A percentile compares a stretch with the other conserved stretches of the same genome.
Evolutionary conservation across 2,329 filamentous ascomycete genomes (phyloP).

Genomic region (Botrytis pseudocinerea): DNA sequence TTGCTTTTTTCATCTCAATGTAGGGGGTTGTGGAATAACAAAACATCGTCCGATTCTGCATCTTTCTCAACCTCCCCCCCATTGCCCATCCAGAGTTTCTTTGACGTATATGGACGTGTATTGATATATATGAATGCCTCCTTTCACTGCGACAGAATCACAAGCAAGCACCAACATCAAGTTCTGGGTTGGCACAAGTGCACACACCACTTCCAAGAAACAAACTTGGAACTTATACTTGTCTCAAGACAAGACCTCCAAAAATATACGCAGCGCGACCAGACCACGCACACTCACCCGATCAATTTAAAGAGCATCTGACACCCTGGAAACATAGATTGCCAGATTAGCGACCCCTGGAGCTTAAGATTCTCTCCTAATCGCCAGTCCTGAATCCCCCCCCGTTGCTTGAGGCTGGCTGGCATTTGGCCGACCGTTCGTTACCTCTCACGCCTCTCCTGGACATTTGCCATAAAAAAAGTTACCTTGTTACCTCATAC

Average conservation of each 20-base stretch:
- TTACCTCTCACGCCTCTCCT: constrained; percentile 4
- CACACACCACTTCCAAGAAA: constrained; percentile 1
- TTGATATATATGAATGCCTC: not conserved
- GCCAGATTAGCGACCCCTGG: not conserved
- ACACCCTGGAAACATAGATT: not conserved
- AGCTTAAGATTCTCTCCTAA: not conserved
- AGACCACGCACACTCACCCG: not conserved
- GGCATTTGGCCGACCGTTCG: not conserved
- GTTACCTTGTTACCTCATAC: not conserved
- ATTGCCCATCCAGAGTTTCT: not conserved
- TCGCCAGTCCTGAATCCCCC: not conserved
- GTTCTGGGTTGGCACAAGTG: not conserved
- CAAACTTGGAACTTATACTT: not conserved
- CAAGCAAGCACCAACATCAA: too few relatives aligned
- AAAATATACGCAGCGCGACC: not conserved
- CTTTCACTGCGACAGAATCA: not conserved
- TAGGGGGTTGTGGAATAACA: not conserved
- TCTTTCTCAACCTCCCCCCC: not conserved
- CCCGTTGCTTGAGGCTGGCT: constrained; percentile 10
- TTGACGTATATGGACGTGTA: not conserved
- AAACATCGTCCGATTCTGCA: not conserved
- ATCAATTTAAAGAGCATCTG: constrained; percentile 8
- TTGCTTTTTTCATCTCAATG: not conserved
- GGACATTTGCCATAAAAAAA: not conserved
- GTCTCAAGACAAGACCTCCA: not conserved